A percentile compares a stretch with the other conserved stretches of the same genome.
Conservation (phyloP, 345 rosid species). For the Ailanthus altissimus region DNA sequence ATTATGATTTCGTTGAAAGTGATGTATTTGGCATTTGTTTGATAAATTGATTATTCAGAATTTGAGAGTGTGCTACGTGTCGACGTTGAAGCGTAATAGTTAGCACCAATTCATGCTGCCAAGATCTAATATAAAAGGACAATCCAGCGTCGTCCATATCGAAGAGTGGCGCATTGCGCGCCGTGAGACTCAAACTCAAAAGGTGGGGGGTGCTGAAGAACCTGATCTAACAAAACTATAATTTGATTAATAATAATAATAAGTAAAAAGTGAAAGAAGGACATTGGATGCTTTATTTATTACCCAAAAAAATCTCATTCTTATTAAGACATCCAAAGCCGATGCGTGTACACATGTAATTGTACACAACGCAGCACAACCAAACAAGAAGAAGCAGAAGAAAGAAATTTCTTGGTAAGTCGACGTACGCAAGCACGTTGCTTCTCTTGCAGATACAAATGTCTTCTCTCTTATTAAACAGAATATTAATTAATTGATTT, state of each 20-base stretch:
- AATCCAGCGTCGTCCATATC: background rate
- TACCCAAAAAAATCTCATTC: background rate
- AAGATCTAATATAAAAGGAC: too few species aligned
- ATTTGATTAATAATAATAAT: background rate
- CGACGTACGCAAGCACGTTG: conserved; percentile 26
- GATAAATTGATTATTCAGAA: too few species aligned
- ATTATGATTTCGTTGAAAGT: too few species aligned
- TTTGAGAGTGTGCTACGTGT: too few species aligned
- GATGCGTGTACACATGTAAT: background rate
- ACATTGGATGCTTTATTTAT: conserved; percentile 15
- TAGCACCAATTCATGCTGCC: too few species aligned
- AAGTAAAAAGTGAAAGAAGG: background rate
- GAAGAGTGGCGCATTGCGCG: conserved; percentile 5
- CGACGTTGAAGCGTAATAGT: too few species aligned
- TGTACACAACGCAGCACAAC: background rate
- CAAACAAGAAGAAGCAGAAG: background rate
- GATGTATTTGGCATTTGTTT: too few species aligned
- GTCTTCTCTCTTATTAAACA: background rate
- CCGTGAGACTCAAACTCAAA: background rate
- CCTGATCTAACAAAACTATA: background rate
- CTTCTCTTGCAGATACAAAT: background rate
- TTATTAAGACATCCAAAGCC: background rate
- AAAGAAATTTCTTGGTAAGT: conserved; percentile 2
- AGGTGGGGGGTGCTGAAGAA: background rate
- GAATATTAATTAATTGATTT: conserved; percentile 8